Percentiles rank a stretch among this genome's conserved stretches.
Conservation (phyloP, 306 rosid genomes). For the Albizia julibrissin region DNA sequence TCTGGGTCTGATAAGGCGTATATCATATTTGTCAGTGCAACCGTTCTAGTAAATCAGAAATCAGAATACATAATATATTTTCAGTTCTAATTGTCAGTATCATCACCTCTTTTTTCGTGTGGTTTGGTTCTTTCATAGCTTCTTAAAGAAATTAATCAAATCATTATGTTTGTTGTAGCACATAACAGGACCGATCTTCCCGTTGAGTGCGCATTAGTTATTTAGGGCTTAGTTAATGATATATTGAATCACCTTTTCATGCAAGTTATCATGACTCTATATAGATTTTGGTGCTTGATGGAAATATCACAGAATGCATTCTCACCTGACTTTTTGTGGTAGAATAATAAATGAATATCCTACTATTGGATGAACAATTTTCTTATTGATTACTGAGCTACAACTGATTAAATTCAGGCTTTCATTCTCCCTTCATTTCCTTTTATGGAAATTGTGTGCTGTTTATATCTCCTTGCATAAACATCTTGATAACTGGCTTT, state of each 20-base stretch:
- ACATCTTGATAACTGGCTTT: conserved; percentile 8
- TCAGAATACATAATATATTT: not conserved
- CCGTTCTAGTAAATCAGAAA: not conserved
- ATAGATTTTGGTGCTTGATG: conserved; percentile 10
- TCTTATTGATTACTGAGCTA: not conserved
- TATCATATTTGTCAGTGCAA: not conserved
- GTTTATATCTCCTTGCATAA: conserved; percentile 6
- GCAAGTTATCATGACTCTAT: not conserved
- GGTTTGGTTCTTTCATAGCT: not conserved
- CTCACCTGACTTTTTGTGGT: not conserved
- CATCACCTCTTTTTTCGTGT: not conserved
- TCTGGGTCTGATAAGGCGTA: not conserved
- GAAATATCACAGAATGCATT: conserved; percentile 8
- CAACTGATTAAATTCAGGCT: not conserved
- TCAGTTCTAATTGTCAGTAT: not conserved
- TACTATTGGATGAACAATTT: not conserved
- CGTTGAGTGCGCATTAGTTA: not conserved
- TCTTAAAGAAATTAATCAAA: not conserved
- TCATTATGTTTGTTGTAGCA: conserved; percentile 6
- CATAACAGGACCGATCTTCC: not conserved
- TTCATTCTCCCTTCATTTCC: conserved; percentile 20
- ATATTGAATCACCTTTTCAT: not conserved
- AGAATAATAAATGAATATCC: not conserved
- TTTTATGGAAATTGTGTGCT: not conserved
- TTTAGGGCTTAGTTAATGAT: conserved; percentile 16